Evolutionary conservation across 345 rosid species (phyloP).

Genomic region (Eucalyptus polyanthemos): DNA sequence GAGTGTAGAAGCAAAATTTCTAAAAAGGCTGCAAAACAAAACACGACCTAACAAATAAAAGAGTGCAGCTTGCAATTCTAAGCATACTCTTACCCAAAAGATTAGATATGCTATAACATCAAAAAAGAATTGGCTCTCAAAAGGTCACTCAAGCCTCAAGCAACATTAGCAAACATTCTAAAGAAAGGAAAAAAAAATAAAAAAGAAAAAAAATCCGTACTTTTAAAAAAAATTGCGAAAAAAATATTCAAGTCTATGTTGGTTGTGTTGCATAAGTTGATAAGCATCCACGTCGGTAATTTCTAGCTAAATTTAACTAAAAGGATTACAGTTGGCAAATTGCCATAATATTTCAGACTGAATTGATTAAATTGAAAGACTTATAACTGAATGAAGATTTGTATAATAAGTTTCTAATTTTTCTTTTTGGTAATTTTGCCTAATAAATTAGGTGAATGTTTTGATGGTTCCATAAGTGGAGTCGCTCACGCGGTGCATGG

Average conservation of each 20-base stretch:
- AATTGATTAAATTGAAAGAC: rapidly evolving
- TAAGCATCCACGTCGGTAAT: rapidly evolving
- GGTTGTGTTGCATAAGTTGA: too few relatives aligned
- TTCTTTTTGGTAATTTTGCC: not conserved
- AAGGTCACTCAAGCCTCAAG: not conserved
- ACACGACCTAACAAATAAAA: too few relatives aligned
- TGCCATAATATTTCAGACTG: not conserved
- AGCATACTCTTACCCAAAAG: too few relatives aligned
- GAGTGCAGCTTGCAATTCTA: rapidly evolving
- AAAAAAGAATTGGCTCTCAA: not conserved
- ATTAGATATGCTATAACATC: too few relatives aligned
- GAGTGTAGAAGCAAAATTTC: too few relatives aligned
- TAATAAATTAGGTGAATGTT: not conserved
- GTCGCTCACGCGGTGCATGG: not conserved
- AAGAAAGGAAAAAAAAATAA: not conserved
- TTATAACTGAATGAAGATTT: rapidly evolving
- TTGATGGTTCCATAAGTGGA: not conserved
- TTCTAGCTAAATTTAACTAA: not conserved
- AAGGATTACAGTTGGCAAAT: not conserved
- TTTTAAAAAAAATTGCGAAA: not conserved
- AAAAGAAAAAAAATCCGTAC: not conserved
- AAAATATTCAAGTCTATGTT: too few relatives aligned
- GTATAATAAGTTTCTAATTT: not conserved
- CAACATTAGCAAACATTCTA: not conserved
- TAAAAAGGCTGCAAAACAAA: too few relatives aligned